phyloP scores from a whole-genome alignment of 2,329 filamentous ascomycete species.

The Talaromyces sp. region DNA sequence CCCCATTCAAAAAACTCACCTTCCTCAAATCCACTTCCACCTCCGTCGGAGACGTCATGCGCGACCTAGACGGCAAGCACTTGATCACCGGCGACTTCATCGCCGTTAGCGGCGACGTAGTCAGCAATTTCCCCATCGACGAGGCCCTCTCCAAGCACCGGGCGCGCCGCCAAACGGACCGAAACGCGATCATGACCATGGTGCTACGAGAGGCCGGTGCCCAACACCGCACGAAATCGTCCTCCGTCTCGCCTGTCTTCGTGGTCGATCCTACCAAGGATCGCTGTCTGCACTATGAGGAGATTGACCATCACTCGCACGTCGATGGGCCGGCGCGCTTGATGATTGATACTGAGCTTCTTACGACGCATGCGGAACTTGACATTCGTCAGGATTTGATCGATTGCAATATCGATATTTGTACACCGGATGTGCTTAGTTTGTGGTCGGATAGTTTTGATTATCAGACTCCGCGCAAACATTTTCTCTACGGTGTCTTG shows the following conservation, averaged over 20 bases:
- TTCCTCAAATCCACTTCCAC: conserved; percentile 83
- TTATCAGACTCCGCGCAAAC: conserved; percentile 81
- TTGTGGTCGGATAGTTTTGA: conserved; percentile 98
- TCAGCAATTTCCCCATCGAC: conserved; percentile 86
- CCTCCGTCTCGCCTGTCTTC: conserved; percentile 75
- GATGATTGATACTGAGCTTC: conserved; percentile 72
- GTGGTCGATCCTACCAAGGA: conserved; percentile 76
- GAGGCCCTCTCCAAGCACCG: conserved; percentile 73
- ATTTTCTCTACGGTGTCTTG: conserved; percentile 86
- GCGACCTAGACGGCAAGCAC: conserved; percentile 82
- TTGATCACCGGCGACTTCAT: conserved; percentile 88
- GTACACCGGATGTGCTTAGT: conserved; percentile 89
- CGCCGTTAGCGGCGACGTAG: conserved; percentile 84
- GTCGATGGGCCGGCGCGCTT: conserved; percentile 47
- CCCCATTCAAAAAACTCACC: conserved; percentile 75
- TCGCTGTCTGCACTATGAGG: conserved; percentile 89
- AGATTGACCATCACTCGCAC: conserved; percentile 62
- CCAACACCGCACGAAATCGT: conserved; percentile 71
- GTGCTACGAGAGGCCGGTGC: conserved; percentile 74
- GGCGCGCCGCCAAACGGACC: conserved; percentile 73
- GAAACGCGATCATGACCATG: conserved; percentile 97
- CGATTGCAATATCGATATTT: conserved; percentile 94
- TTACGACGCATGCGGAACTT: conserved; percentile 69
- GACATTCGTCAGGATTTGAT: conserved; percentile 84
- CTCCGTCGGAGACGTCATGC: conserved; percentile 89